Evolutionary conservation across 129 eudicot species (phyloP).

Genomic region (Flaveria robusta): DNA sequence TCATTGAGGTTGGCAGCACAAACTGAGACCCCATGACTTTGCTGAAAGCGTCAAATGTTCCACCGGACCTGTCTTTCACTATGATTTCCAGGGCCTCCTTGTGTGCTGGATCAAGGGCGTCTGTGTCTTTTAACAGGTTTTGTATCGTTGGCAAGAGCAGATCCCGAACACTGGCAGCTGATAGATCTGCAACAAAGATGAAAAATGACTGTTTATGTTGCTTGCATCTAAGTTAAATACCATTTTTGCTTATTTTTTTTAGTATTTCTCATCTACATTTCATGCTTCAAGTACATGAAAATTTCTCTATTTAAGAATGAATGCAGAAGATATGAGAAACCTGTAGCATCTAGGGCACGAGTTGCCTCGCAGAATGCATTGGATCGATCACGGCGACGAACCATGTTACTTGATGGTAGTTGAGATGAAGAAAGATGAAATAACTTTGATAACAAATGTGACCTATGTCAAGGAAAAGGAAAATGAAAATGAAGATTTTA

Average conservation of each 20-base stretch:
- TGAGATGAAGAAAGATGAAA: constrained; percentile 63
- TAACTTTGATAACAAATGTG: constrained; percentile 90
- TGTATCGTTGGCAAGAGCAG: constrained; percentile 79
- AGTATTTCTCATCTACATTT: background rate
- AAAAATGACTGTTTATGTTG: background rate
- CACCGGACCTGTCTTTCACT: constrained; percentile 82
- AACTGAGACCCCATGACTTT: constrained; percentile 96
- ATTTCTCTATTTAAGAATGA: constrained; percentile 1
- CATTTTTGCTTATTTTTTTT: background rate
- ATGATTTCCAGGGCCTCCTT: constrained; percentile 93
- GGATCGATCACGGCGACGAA: constrained; percentile 84
- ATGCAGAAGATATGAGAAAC: constrained; percentile 36
- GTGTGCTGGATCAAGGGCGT: constrained; percentile 97
- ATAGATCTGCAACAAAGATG: constrained; percentile 55
- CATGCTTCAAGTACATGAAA: background rate
- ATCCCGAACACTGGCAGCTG: constrained; percentile 71
- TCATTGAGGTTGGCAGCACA: constrained; percentile 78
- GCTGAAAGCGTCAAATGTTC: constrained; percentile 75
- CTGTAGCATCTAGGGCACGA: constrained; percentile 98
- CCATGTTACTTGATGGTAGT: constrained; percentile 64
- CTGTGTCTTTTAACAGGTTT: constrained; percentile 75
- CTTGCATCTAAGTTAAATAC: background rate
- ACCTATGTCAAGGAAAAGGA: constrained; percentile 53
- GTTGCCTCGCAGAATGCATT: constrained; percentile 89
- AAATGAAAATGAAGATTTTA: constrained; percentile 8